Conservation (phyloP, 495 filamentous ascomycete species). For the Podospora pseudocomata region DNA sequence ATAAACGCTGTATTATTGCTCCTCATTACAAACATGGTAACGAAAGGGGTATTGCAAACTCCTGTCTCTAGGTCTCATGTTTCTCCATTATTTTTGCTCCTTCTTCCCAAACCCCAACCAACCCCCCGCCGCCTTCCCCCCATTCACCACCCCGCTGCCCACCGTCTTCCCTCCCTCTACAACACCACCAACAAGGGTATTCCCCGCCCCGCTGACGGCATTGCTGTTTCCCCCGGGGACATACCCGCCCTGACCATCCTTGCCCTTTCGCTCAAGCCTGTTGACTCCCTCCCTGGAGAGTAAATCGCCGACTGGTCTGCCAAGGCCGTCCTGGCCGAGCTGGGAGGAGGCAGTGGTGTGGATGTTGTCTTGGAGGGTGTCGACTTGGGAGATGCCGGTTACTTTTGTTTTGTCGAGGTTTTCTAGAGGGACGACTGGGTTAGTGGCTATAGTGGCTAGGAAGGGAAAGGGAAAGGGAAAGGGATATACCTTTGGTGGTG, state of each 20-base stretch:
- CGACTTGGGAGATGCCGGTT: conserved; percentile 57
- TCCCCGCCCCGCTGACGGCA: neutral
- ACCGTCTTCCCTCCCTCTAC: neutral
- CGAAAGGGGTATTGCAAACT: neutral
- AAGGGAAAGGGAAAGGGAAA: neutral
- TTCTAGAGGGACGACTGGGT: conserved; percentile 40
- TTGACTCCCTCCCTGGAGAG: conserved; percentile 62
- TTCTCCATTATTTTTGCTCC: neutral
- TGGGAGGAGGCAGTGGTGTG: conserved; percentile 56
- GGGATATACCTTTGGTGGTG: conserved; percentile 50
- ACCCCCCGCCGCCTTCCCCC: conserved; percentile 4
- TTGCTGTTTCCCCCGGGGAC: conserved; percentile 16
- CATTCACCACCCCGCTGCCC: neutral
- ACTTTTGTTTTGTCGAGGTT: conserved; percentile 62
- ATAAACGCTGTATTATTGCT: neutral
- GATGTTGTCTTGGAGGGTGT: conserved; percentile 61
- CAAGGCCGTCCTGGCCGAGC: conserved; percentile 60
- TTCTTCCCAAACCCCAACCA: conserved; percentile 7
- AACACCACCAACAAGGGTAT: neutral
- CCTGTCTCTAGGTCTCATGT: neutral
- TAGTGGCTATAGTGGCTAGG: neutral
- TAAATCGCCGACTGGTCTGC: conserved; percentile 56
- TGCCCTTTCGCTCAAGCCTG: conserved; percentile 58
- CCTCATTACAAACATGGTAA: neutral
- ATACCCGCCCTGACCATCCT: conserved; percentile 55